Evolutionary conservation across 2,329 filamentous ascomycete species (phyloP).

Genomic region (Cladosporium sp.): DNA sequence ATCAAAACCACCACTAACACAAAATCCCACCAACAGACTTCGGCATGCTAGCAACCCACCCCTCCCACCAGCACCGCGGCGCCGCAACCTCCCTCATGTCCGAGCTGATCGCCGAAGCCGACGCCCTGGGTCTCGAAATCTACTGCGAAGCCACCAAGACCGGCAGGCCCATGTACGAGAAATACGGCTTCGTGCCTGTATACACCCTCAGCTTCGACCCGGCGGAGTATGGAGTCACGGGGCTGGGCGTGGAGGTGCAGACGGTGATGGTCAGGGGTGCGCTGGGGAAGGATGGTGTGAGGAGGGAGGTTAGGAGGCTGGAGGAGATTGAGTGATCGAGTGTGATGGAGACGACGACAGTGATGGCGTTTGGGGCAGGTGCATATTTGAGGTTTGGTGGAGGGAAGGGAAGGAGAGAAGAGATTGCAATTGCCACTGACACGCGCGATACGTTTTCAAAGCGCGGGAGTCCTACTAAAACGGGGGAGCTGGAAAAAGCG

Average conservation of each 20-base stretch:
- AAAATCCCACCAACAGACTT: conserved; percentile 28
- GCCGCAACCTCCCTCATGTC: conserved; percentile 46
- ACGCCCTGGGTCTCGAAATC: conserved; percentile 41
- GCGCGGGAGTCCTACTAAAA: not conserved
- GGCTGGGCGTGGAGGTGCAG: conserved; percentile 34
- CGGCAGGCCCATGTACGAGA: conserved; percentile 37
- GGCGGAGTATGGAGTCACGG: conserved; percentile 31
- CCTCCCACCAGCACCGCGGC: conserved; percentile 45
- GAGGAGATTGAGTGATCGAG: conserved; percentile 7
- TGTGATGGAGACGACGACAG: too few species aligned
- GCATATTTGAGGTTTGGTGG: not conserved
- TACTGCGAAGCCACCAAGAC: conserved; percentile 47
- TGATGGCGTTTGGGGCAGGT: not conserved
- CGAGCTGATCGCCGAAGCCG: conserved; percentile 45
- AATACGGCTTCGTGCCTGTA: conserved; percentile 34
- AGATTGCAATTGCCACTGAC: not conserved
- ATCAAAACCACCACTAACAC: too few species aligned
- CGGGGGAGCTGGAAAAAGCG: not conserved
- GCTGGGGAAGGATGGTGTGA: conserved; percentile 20
- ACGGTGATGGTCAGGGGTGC: conserved; percentile 38
- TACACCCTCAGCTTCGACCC: conserved; percentile 29
- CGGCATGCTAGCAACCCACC: conserved; percentile 44
- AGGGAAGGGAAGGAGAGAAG: not conserved
- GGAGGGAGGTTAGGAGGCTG: conserved; percentile 19
- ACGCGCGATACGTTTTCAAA: not conserved